Evolutionary conservation across 495 filamentous ascomycete genomes (phyloP), one percentile per base, ranked within the genome.

Genomic region (Mytilinidion resinicola): DNA sequence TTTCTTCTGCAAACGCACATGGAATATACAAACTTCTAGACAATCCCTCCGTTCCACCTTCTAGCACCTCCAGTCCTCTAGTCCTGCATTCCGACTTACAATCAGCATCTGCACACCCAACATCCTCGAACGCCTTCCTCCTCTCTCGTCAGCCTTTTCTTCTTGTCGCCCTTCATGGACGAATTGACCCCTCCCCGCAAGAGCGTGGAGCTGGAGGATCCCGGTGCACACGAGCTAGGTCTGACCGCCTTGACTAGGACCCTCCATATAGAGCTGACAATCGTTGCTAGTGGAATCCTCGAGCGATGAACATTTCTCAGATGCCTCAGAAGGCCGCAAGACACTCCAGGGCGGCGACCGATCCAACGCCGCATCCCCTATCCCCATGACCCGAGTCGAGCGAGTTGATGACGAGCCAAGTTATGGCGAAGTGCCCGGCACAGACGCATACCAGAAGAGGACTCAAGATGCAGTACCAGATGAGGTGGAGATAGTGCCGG

Each of bases 281-380:
- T 37, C 25, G 3, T 21, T 25, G 15, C 1, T 8, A 20, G 25
- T 57, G 81, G 82, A 79, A 70, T 79, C 76, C 48, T 87, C 87
- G 56, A 89, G 79, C 55, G 81, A 95, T 30, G 91, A 96, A 51
- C 88, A 95, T 72, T 96, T 91, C 71, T 90, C 90, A 50, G 91
- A 95, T 77, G 91, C 91, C 59, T 86, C 83, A 56, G 88, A 92
- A 71, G 87, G 82, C 59, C 75, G 56, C 34, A 72, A 53, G 68
- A 63, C 50, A 60, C 67, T 43, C 19, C 37, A 34, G 17, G 52
- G 37, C 30, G 68, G 56, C 10, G 60, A 46, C 8, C 34, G 60
- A 34, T 63, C 62, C n/a, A 48, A 70, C 59, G 69, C 71, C 60
- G 65, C 71, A 46, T 85, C 83, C 52, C 77, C 82, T 59, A 75